Percentiles rank a stretch among this genome's conserved stretches.
phyloP scores from a whole-genome alignment of 208 protist genomes.

The Wallacemonas rigidus region DNA sequence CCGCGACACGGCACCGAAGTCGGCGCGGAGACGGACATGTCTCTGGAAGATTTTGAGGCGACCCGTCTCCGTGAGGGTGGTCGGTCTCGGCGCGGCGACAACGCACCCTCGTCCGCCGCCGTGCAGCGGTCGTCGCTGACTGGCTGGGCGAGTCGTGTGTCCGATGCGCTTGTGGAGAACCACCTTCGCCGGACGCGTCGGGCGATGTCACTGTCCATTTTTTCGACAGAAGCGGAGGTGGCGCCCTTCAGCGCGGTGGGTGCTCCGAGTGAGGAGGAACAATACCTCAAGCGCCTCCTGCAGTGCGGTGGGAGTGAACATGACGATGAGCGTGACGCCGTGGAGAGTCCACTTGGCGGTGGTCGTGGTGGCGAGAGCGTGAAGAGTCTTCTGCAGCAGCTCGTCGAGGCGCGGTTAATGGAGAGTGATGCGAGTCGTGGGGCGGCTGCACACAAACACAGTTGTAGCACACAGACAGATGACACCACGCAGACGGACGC shows the following conservation, averaged over 20 bases:
- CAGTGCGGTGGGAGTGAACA: not conserved
- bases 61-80: slow-evolving; percentile 6
- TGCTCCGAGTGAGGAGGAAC: slow-evolving; percentile 40
- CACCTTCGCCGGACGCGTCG: slow-evolving; percentile 78
- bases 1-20: slow-evolving; percentile 13
- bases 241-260: slow-evolving; percentile 50
- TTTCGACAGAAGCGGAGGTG: slow-evolving; percentile 80
- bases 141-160: slow-evolving; percentile 54
- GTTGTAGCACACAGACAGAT: slow-evolving; percentile 67
- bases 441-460: slow-evolving; percentile 26
- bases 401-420: slow-evolving; percentile 41
- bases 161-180: slow-evolving; percentile 79
- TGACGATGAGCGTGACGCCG: slow-evolving; percentile 28
- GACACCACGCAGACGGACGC: slow-evolving; percentile 21
- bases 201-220: slow-evolving; percentile 78
- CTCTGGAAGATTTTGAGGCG: slow-evolving; percentile 16
- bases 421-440: slow-evolving; percentile 19
- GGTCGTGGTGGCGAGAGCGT: slow-evolving; percentile 3
- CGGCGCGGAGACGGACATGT: slow-evolving; percentile 5
- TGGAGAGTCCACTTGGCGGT: not conserved
- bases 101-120: not conserved
- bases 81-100: not conserved
- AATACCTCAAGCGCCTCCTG: slow-evolving; percentile 54
- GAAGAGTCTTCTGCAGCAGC: slow-evolving; percentile 66
- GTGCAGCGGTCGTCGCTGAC: not conserved